Base-by-base conservation (phyloP, 1,284 basidiomycete genomes). In the Leccinum colubrinum region DNA sequence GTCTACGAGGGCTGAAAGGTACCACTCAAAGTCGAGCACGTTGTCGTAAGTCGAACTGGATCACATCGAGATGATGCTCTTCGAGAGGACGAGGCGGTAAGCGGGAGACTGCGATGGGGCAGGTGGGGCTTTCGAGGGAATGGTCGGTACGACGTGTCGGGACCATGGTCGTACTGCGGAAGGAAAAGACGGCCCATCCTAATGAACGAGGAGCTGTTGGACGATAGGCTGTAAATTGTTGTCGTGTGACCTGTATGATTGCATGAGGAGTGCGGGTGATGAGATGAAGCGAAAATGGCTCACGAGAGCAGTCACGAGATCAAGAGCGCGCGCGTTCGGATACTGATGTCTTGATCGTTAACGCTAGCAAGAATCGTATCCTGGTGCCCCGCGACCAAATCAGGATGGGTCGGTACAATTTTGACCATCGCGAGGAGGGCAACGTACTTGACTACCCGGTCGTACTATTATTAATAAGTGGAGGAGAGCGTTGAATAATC, bases 21-120 rank as follows among this genome's bases (percentile, higher is more conserved):
- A 97, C 97, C 97, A 99, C 70, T 96, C 91, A 72, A 98, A 98
- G 76, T 98, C 95, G 43, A 83, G 83, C 41, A 99, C 84, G 70
- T 96, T 91, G 59, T 88, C 87, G 70, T 97, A 99, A 6, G 90
- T 90, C 61, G 91, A 87, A 63, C 86, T 83, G 5, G 91, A 88
- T 63, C 94, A 91, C 67, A 97, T 90, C 22, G 82, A 78, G n/a
- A 98, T 81, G 62, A 98, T 91, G 7, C 87, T 83, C 65, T 91
- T 88, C 0, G 91, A 84, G 35, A 98, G 85, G 60, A 88, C 86
- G 22, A 94, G 81, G 11, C 95, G 90, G 72, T 98, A 97, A 4
- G 92, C 87, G 0, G 91, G 83, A 6, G 89, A 87, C 69, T 85
- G 86, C 9, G 80, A 86, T 11, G 85, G 85, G 1, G 85, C 80